These are phyloP conservation scores for Eutrema yunnanense DNA, from an alignment of 345 rosid species.

Conservation along the genomic window DNA sequence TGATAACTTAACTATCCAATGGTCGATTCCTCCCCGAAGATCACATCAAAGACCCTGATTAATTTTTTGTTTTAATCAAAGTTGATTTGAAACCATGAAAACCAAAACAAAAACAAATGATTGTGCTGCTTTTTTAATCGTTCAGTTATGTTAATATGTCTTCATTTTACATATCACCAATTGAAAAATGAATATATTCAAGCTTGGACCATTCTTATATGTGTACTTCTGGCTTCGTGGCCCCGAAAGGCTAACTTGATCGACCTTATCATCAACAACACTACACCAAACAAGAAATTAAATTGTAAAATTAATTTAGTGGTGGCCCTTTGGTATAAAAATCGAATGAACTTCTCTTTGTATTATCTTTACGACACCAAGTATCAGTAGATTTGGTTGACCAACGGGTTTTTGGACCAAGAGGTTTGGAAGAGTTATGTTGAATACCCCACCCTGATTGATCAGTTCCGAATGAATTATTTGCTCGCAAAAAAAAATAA, in stretches of 20 bases:
- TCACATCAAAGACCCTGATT: too few relatives aligned
- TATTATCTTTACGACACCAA: neutral
- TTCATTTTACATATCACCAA: neutral
- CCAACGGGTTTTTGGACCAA: neutral
- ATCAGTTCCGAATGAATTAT: too few relatives aligned
- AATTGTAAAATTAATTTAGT: neutral
- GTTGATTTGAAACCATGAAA: neutral
- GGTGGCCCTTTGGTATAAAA: conserved; percentile 18
- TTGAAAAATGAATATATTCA: neutral
- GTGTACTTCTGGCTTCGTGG: conserved; percentile 3
- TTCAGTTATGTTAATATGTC: neutral
- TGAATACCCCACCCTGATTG: too few relatives aligned
- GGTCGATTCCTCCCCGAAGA: too few relatives aligned
- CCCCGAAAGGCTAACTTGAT: conserved; percentile 8
- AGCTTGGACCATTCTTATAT: neutral
- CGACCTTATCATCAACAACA: conserved; percentile 17
- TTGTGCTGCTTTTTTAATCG: neutral
- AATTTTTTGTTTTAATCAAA: too few relatives aligned
- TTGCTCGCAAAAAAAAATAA: too few relatives aligned
- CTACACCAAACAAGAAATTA: neutral
- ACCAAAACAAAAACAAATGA: neutral
- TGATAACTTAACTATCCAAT: too few relatives aligned
- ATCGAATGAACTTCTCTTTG: neutral
- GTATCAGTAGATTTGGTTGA: neutral
- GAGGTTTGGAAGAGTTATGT: neutral